These are phyloP conservation scores for Achlya hypogyna DNA, from an alignment of 352 stramenopile genomes.

Conservation along the genomic window DNA sequence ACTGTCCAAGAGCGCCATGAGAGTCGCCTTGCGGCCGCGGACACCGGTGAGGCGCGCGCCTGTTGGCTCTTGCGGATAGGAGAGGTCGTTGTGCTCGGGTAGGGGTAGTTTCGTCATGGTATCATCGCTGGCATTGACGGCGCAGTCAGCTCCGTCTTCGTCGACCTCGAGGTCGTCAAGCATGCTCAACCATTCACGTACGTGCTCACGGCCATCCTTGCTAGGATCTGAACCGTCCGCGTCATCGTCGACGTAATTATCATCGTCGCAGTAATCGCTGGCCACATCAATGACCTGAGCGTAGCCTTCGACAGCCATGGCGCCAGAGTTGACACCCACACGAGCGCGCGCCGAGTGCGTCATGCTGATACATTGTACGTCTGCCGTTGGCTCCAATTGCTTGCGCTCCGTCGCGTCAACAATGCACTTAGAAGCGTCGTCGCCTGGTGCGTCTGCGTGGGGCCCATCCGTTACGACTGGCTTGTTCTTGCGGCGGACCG, in stretches of 20 bases:
- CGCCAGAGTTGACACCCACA: background rate
- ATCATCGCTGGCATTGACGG: background rate
- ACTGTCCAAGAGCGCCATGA: background rate
- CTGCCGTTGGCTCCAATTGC: background rate
- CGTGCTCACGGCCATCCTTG: background rate
- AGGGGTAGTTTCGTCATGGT: background rate
- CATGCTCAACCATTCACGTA: background rate
- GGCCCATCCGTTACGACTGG: background rate
- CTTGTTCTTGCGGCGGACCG: background rate
- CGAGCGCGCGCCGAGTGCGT: background rate
- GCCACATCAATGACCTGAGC: background rate
- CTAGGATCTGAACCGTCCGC: background rate
- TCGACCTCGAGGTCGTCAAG: background rate
- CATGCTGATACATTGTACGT: background rate
- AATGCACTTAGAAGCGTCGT: background rate
- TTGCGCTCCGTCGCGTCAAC: background rate
- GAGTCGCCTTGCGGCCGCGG: background rate
- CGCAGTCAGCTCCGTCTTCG: background rate
- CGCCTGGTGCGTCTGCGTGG: background rate
- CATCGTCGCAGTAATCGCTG: background rate
- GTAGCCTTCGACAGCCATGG: background rate
- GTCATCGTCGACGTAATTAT: background rate
- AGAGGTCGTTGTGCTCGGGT: background rate
- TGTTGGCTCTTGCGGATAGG: background rate
- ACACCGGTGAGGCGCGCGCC: background rate